Base-by-base conservation (phyloP, 1,139 yeast genomes). In the Diutina siamensis region DNA sequence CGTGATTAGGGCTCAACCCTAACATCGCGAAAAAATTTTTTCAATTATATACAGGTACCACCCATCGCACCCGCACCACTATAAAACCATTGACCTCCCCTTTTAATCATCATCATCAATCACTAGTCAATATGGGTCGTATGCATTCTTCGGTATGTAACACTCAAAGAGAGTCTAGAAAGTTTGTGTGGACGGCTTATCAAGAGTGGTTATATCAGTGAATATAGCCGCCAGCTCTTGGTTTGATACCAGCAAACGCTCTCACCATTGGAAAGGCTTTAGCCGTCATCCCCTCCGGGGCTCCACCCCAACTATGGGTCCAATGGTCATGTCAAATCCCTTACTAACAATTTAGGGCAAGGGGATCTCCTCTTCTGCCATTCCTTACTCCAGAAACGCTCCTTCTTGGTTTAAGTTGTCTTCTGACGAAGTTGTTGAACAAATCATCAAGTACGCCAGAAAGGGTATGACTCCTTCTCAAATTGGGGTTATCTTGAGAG, bases 381-480 rank as follows among this genome's bases (percentile, higher is more conserved):
- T 89, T 74, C 98, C 99, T 73, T 92, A 92, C 83, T 89, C 97
- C 64, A 92, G 99, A 79, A 82, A 83, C 74, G 80, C 95, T 71
- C 98, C 98, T 71, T 78, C 96, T 70, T 92, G 99, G 99, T 89
- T 89, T 94, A 92, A 92, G 83, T 83, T 87, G 64, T 78, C 97
- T 53, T 72, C 95, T 61, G 97, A 88, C 60, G 86, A 88, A 60
- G 94, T 92, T 64, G 88, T 89, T 73, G 98, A 94, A 78, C 97
- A 88, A 78, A 83, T 89, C 77, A 73, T 83, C 89, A 94, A 92
- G 85, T 87, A 88, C 80, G 98, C 99, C 69, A 88, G 97, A 80
- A 92, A 92, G 83, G 99, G 99, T 87, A 78, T 88, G 72, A 87
- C 97, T 62, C 99, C 99, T 65, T 92, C 98, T 64, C 95, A 88